Base-by-base conservation (phyloP, 2,329 filamentous ascomycete species). In the Elsinoe arachidis region DNA sequence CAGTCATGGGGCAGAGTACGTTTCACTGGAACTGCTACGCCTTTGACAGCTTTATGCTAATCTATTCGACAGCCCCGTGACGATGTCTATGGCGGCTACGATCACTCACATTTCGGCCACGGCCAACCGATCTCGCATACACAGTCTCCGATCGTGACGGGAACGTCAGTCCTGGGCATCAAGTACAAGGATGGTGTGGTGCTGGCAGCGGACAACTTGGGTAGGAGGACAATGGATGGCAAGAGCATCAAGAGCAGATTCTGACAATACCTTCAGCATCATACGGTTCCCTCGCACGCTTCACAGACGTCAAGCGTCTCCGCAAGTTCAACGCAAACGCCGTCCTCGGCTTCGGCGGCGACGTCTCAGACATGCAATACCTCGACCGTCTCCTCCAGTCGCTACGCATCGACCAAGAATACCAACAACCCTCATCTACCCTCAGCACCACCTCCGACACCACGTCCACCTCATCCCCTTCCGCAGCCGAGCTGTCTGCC, bases 361-460 rank as follows among this genome's bases (percentile, higher is more conserved):
- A 99, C 77, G 86, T 99, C 66, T 95, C 89, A 63, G 93, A 99
- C 78, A 97, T 99, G 93, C 93, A 99, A 79, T 95, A 95, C 78
- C 84, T 99, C 65, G 88, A 96, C 81, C 86, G 93, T 66, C 84
- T 96, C 68, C 86, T 99, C 65, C 86, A 82, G 69, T 87, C 88
- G 62, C 86, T 97, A 66, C 84, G 88, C 71, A 90, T 95, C 73
- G 81, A 87, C 72, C 91, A 97, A 79, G 87, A 90, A 70, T 97
- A 99, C 79, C 80, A 80, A 59, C 70, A 73, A 63, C 72, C 65
- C 67, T 65, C 65, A 52, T 34, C 37, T 3, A 55, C 52, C 15
- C 4, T 43, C 52, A 35, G 15, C 52, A 6, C 52, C 52, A 12
- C 41, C 63, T 72, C 65, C 67, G 65, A 66, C 51, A 9, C 54